Evolutionary conservation across 2,329 filamentous ascomycete species (phyloP).

Genomic region (Colletotrichum sp.): DNA sequence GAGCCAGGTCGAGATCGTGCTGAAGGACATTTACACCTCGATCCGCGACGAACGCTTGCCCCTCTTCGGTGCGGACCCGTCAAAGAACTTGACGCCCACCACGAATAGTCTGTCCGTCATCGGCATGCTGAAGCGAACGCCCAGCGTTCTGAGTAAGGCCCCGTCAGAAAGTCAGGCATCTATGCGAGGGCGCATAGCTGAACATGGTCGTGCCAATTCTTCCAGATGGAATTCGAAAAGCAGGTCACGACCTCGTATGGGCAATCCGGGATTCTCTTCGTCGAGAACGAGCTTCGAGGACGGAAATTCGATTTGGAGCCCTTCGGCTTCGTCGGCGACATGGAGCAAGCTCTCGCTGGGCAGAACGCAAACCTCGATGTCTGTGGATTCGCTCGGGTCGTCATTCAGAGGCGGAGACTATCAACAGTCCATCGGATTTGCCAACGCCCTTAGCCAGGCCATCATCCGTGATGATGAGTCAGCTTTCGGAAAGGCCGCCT

Average conservation of each 20-base stretch:
- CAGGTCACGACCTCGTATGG: slow-evolving; percentile 77
- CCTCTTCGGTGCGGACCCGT: slow-evolving; percentile 73
- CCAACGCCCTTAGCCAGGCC: slow-evolving; percentile 93
- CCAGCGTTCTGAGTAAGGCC: slow-evolving; percentile 90
- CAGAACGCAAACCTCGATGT: slow-evolving; percentile 89
- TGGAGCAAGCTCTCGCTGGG: slow-evolving; percentile 95
- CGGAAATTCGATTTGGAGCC: slow-evolving; percentile 87
- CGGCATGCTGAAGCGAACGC: slow-evolving; percentile 80
- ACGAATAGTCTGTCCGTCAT: slow-evolving; percentile 75
- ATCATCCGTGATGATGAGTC: slow-evolving; percentile 89
- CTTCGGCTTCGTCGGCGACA: slow-evolving; percentile 81
- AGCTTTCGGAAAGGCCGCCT: slow-evolving; percentile 50
- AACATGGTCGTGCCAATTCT: slow-evolving; percentile 56
- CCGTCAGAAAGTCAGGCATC: slow-evolving; percentile 81
- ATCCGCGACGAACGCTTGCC: slow-evolving; percentile 89
- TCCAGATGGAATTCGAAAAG: slow-evolving; percentile 86
- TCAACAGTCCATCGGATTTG: slow-evolving; percentile 96
- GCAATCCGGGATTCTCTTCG: slow-evolving; percentile 82
- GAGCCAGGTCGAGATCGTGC: slow-evolving; percentile 83
- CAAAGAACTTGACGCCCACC: slow-evolving; percentile 39
- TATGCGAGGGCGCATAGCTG: slow-evolving; percentile 71
- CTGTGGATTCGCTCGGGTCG: slow-evolving; percentile 87
- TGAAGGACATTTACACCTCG: slow-evolving; percentile 90
- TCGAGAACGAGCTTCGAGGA: slow-evolving; percentile 96
- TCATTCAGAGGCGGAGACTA: slow-evolving; percentile 80